These are phyloP conservation scores for Fusarium sp. DNA, from an alignment of 2,329 filamentous ascomycete genomes.

Conservation along the genomic window DNA sequence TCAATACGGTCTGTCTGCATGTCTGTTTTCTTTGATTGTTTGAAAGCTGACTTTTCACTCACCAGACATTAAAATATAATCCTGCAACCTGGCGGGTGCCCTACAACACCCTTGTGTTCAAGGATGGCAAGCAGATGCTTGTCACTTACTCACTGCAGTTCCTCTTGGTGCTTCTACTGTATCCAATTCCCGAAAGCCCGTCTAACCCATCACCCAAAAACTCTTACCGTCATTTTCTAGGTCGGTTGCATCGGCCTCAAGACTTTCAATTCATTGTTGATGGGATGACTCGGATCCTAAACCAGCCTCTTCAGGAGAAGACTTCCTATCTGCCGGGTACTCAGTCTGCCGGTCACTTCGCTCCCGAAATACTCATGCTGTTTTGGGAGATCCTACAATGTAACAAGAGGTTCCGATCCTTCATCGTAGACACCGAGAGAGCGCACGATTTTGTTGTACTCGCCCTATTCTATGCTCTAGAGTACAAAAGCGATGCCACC, in stretches of 20 bases:
- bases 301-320: slow-evolving; percentile 91
- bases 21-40: neutral
- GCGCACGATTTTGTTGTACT: slow-evolving; percentile 93
- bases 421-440: slow-evolving; percentile 94
- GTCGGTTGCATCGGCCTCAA: slow-evolving; percentile 88
- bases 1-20: slow-evolving; percentile 80
- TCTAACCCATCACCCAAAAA: slow-evolving; percentile 79
- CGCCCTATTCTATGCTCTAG: slow-evolving; percentile 90
- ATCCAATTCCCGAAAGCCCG: slow-evolving; percentile 84
- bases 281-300: slow-evolving; percentile 90
- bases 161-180: slow-evolving; percentile 84
- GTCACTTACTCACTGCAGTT: slow-evolving; percentile 94
- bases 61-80: slow-evolving; percentile 93
- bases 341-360: slow-evolving; percentile 83
- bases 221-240: slow-evolving; percentile 91
- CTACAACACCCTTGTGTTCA: slow-evolving; percentile 92
- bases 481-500: slow-evolving; percentile 84
- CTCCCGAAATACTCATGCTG: slow-evolving; percentile 94
- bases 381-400: slow-evolving; percentile 98
- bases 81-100: slow-evolving; percentile 93
- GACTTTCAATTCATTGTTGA: slow-evolving; percentile 98
- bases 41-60: slow-evolving; percentile 25
- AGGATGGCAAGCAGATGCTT: slow-evolving; percentile 87
- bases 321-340: slow-evolving; percentile 88
- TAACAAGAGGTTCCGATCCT: slow-evolving; percentile 96